phyloP scores from a whole-genome alignment of 345 rosid genomes.

The Carallia pectinifolia region DNA sequence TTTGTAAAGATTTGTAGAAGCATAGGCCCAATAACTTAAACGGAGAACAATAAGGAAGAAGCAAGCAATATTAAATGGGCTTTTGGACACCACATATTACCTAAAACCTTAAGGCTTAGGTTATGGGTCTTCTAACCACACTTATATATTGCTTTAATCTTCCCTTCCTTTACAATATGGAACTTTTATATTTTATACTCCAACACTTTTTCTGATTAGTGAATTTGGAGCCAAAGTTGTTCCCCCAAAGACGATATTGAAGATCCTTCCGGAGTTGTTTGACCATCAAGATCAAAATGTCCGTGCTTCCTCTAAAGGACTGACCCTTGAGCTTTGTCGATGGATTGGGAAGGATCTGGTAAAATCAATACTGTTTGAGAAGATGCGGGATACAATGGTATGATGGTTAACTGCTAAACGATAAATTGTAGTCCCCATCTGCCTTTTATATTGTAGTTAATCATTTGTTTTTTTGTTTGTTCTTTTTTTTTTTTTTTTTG shows the following conservation, averaged over 20 bases:
- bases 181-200: no score
- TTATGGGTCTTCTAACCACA: no score
- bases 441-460: conserved; percentile 8
- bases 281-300: conserved; percentile 99
- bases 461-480: not conserved
- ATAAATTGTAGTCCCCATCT: not conserved
- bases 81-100: no score
- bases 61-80: no score
- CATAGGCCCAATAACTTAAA: no score
- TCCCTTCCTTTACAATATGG: no score
- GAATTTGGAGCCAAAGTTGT: conserved; percentile 93
- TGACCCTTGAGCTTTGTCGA: conserved; percentile 96
- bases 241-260: conserved; percentile 87
- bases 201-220: conserved; percentile 38
- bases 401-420: conserved; percentile 4
- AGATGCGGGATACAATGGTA: conserved; percentile 99
- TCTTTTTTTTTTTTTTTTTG: not conserved
- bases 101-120: no score
- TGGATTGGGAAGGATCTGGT: conserved; percentile 99
- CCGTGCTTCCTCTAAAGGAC: conserved; percentile 93
- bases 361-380: conserved; percentile 92
- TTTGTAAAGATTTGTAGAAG: no score
- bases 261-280: conserved; percentile 99
- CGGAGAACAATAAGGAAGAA: no score
- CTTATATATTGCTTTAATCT: no score